Conservation (phyloP, 495 filamentous ascomycete species). For the Trichoderma reesei region DNA sequence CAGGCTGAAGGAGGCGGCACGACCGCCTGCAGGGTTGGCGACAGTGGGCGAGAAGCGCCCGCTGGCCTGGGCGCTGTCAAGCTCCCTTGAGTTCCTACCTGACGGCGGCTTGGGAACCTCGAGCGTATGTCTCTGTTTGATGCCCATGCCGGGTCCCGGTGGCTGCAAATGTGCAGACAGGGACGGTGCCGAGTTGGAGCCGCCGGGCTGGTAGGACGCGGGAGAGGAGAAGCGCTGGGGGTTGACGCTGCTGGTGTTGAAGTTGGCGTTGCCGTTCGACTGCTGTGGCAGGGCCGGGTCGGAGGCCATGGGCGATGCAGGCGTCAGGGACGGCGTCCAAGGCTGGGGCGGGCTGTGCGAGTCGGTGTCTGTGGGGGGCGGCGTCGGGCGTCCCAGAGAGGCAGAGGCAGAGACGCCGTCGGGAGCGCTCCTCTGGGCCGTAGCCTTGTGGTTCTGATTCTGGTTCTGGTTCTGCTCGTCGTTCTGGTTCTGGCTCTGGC, state of each 20-base stretch:
- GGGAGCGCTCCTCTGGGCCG: constrained; percentile 19
- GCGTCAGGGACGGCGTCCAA: constrained; percentile 21
- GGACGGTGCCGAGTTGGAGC: constrained; percentile 30
- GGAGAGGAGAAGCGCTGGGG: constrained; percentile 70
- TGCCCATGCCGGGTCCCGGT: constrained; percentile 33
- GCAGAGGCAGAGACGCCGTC: constrained; percentile 15
- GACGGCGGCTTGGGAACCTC: constrained; percentile 62
- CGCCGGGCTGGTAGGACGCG: constrained; percentile 43
- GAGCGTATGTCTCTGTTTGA: constrained; percentile 81
- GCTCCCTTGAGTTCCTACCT: constrained; percentile 42
- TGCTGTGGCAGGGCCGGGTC: constrained; percentile 29
- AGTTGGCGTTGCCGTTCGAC: no score
- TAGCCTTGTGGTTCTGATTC: constrained; percentile 9
- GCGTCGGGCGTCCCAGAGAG: constrained; percentile 22
- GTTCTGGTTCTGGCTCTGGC: no score
- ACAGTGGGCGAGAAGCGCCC: constrained; percentile 78
- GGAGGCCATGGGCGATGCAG: constrained; percentile 29
- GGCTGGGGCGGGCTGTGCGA: constrained; percentile 11
- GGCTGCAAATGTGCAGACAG: constrained; percentile 33
- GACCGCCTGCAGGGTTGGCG: constrained; percentile 34
- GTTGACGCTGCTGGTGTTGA: constrained; percentile 19
- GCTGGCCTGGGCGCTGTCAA: constrained; percentile 57
- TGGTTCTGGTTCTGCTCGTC: no score
- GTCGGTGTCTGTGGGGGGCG: constrained; percentile 19
- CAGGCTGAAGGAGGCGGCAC: constrained; percentile 73